A percentile compares a stretch with the other conserved stretches of the same genome.
Conservation (phyloP, 164 flowering plant genomes). For the Santalum album region DNA sequence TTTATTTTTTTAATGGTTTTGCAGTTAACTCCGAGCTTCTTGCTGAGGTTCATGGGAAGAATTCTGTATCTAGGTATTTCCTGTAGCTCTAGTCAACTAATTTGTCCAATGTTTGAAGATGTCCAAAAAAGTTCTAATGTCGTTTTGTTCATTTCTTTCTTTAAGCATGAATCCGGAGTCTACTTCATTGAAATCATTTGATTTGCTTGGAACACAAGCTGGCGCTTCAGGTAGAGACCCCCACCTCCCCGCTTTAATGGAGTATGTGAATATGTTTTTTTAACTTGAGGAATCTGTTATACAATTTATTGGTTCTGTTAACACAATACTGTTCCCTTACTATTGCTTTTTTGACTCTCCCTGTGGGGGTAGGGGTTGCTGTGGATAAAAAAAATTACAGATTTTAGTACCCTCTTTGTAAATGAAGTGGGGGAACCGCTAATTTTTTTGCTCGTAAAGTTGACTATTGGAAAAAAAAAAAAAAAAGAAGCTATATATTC, state of each 20-base stretch:
- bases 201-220: conserved; percentile 31
- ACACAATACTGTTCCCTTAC: too few relatives aligned
- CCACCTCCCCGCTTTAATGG: neutral
- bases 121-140: neutral
- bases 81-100: neutral
- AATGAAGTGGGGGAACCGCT: too few relatives aligned
- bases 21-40: conserved; percentile 82
- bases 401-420: too few relatives aligned
- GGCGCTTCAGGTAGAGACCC: conserved; percentile 40
- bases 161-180: conserved; percentile 30
- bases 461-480: too few relatives aligned
- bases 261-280: neutral
- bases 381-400: too few relatives aligned
- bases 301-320: too few relatives aligned
- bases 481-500: too few relatives aligned
- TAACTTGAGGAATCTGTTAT: too few relatives aligned
- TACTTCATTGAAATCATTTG: conserved; percentile 33
- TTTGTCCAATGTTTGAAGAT: neutral
- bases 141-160: neutral
- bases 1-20: conserved; percentile 8
- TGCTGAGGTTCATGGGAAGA: conserved; percentile 63
- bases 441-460: too few relatives aligned
- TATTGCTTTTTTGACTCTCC: too few relatives aligned
- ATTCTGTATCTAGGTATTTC: conserved; percentile 35
- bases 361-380: too few relatives aligned